A percentile compares a stretch with the other conserved stretches of the same genome.
Conservation (phyloP, 305 asterid species). For the Withania somnifera region DNA sequence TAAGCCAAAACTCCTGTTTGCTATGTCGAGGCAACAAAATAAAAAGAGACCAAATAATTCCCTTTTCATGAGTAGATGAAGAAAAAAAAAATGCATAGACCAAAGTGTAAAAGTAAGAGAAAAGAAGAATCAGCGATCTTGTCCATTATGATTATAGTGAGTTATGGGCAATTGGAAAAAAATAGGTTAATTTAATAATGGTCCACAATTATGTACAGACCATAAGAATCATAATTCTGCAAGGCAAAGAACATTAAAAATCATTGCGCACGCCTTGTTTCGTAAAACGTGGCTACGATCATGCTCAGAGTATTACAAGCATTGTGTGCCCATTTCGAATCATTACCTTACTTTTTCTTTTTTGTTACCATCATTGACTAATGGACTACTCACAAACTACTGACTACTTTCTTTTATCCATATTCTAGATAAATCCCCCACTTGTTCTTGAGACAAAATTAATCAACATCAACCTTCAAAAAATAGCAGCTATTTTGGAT, state of each 20-base stretch:
- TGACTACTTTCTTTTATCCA: neutral
- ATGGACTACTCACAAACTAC: neutral
- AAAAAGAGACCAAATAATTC: neutral
- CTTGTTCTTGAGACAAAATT: neutral
- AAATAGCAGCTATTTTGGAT: neutral
- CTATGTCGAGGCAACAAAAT: constrained; percentile 4
- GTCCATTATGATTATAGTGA: neutral
- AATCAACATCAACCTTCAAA: neutral
- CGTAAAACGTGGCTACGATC: constrained; percentile 19
- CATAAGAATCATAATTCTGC: neutral
- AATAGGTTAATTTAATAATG: neutral
- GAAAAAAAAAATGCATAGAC: neutral
- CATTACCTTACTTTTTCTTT: constrained; percentile 2
- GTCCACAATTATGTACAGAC: neutral
- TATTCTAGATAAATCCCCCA: neutral
- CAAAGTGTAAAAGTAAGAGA: neutral
- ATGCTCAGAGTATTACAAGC: constrained; percentile 6
- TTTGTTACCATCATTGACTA: neutral
- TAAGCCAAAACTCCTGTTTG: constrained; percentile 8
- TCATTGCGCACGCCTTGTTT: constrained; percentile 28
- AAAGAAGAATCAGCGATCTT: neutral
- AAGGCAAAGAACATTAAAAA: constrained; percentile 7
- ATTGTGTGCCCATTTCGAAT: constrained; percentile 5
- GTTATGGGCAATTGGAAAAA: neutral
- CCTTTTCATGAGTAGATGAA: neutral